Evolutionary conservation across 73 alveolate species (phyloP).

Genomic region (Paramecium octaurelia): DNA sequence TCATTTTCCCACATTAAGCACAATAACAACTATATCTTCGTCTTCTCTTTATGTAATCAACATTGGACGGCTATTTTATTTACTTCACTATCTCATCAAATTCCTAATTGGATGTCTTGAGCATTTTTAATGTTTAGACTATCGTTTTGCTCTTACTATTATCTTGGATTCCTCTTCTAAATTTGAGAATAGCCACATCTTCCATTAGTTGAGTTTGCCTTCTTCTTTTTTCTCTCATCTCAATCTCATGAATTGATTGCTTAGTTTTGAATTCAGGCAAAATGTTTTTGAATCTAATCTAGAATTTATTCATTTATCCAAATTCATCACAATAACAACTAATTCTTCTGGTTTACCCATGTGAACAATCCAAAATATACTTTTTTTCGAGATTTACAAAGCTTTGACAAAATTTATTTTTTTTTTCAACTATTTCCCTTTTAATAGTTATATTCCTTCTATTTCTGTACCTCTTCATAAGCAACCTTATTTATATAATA

Average conservation of each 20-base stretch:
- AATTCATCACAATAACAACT: background rate
- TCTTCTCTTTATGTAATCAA: background rate
- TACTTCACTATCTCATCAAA: background rate
- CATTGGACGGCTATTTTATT: background rate
- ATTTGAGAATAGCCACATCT: background rate
- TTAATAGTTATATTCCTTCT: background rate
- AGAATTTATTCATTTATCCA: background rate
- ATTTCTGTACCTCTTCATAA: background rate
- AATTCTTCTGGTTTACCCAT: background rate
- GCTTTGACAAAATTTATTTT: background rate
- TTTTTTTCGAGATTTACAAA: background rate
- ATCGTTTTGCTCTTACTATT: background rate
- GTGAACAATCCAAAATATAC: background rate
- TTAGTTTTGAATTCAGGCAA: background rate
- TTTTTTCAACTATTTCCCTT: background rate
- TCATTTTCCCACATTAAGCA: background rate
- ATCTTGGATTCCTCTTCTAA: background rate
- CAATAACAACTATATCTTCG: conserved; percentile 3
- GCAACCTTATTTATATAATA: background rate
- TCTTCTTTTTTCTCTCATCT: background rate
- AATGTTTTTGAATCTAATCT: background rate
- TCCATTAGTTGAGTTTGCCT: background rate
- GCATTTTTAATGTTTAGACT: background rate
- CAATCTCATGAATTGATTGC: background rate
- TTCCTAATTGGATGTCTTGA: background rate